Conservation (phyloP, 2,329 filamentous ascomycete genomes). For the Xylaria sp. region DNA sequence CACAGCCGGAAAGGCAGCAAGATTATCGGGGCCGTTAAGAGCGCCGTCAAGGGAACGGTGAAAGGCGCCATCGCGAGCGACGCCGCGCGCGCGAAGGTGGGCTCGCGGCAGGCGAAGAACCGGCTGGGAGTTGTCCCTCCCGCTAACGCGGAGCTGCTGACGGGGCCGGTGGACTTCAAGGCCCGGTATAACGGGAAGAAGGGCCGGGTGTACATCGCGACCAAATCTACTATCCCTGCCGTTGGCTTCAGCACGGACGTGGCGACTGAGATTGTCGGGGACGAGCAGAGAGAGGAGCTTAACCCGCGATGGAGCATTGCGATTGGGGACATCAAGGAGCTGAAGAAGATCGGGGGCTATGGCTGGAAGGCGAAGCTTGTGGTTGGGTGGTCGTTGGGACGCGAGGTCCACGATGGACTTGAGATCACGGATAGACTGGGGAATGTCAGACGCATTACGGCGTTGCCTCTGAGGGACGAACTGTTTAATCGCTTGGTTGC, state of each 20-base stretch:
- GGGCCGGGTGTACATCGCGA: constrained; percentile 77
- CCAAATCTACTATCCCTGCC: constrained; percentile 73
- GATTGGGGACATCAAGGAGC: constrained; percentile 75
- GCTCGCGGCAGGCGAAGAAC: constrained; percentile 71
- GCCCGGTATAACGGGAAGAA: constrained; percentile 76
- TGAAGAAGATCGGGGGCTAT: constrained; percentile 83
- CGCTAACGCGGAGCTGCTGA: constrained; percentile 56
- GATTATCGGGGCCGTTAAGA: constrained; percentile 74
- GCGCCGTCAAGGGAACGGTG: constrained; percentile 76
- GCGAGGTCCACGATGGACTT: constrained; percentile 80
- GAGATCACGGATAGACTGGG: constrained; percentile 71
- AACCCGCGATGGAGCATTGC: constrained; percentile 76
- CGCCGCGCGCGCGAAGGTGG: constrained; percentile 73
- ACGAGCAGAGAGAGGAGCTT: constrained; percentile 63
- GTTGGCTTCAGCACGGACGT: constrained; percentile 72
- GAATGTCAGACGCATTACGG: constrained; percentile 71
- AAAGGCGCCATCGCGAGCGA: constrained; percentile 78
- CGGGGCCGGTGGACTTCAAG: constrained; percentile 82
- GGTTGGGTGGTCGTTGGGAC: constrained; percentile 80
- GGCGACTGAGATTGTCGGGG: constrained; percentile 56
- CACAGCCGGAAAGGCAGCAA: constrained; percentile 56
- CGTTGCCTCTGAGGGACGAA: constrained; percentile 77
- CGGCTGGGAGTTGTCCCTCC: constrained; percentile 76
- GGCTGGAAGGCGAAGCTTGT: constrained; percentile 88
- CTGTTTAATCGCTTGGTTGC: constrained; percentile 82